phyloP scores from a whole-genome alignment of 2,329 filamentous ascomycete genomes.

The Talaromyces sp. region DNA sequence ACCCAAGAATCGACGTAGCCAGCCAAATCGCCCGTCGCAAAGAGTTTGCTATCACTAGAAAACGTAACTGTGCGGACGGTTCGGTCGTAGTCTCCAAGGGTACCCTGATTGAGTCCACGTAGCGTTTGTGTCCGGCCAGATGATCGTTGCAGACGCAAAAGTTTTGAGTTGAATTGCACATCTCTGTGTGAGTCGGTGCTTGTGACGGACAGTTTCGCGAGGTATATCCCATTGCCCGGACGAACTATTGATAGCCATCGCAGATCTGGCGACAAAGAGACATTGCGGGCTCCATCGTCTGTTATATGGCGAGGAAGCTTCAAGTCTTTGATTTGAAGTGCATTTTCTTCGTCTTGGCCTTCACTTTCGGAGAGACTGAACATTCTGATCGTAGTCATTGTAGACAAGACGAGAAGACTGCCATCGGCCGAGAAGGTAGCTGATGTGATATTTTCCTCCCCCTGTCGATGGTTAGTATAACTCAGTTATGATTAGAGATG shows the following conservation, averaged over 20 bases:
- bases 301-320: slow-evolving; percentile 56
- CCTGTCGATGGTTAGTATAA: slow-evolving; percentile 32
- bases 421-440: slow-evolving; percentile 67
- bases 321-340: slow-evolving; percentile 66
- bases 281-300: slow-evolving; percentile 60
- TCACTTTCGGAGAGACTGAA: slow-evolving; percentile 59
- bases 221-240: slow-evolving; percentile 54
- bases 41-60: slow-evolving; percentile 70
- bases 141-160: slow-evolving; percentile 5
- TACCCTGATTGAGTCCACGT: slow-evolving; percentile 55
- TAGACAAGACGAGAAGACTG: slow-evolving; percentile 69
- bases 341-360: slow-evolving; percentile 50
- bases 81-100: slow-evolving; percentile 70
- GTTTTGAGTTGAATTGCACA: slow-evolving; percentile 36
- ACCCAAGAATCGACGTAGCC: slow-evolving; percentile 87
- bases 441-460: slow-evolving; percentile 78
- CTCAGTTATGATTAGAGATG: not conserved
- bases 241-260: slow-evolving; percentile 50
- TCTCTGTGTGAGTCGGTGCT: slow-evolving; percentile 36
- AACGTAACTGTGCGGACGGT: slow-evolving; percentile 71
- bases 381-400: slow-evolving; percentile 66
- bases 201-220: slow-evolving; percentile 46
- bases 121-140: slow-evolving; percentile 20
- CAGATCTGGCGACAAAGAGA: slow-evolving; percentile 49
- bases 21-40: slow-evolving; percentile 74